A percentile compares a stretch with the other conserved stretches of the same genome.
phyloP scores from a whole-genome alignment of 345 rosid genomes.

The Gossypium stocksii region DNA sequence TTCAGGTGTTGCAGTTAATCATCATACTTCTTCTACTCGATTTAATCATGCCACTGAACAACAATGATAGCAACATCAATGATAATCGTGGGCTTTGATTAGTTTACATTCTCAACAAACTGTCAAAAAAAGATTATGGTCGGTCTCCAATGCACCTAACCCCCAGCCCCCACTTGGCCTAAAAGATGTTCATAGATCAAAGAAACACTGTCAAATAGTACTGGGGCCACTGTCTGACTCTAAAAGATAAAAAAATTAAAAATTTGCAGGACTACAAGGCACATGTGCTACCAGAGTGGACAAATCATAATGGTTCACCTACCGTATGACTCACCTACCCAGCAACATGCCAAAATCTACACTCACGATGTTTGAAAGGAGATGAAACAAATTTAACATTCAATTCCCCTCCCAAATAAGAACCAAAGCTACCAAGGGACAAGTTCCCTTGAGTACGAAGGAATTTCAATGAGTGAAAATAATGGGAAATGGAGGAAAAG shows the following conservation, averaged over 20 bases:
- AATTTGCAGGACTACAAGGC: conserved; percentile 24
- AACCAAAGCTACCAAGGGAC: neutral
- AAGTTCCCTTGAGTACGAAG: neutral
- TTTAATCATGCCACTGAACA: neutral
- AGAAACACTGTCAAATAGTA: conserved; percentile 16
- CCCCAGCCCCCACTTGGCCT: conserved; percentile 16
- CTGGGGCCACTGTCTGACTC: conserved; percentile 30
- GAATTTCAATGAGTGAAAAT: neutral
- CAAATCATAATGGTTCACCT: conserved; percentile 28
- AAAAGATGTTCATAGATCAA: conserved; percentile 5
- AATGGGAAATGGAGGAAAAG: neutral
- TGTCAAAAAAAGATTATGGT: conserved; percentile 13
- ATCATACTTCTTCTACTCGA: neutral
- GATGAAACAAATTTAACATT: conserved; percentile 6
- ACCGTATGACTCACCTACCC: neutral
- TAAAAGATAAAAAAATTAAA: conserved; percentile 5
- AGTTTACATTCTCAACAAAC: conserved; percentile 11
- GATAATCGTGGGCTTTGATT: neutral
- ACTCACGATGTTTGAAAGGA: neutral
- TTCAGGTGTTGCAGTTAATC: neutral
- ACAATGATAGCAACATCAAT: neutral
- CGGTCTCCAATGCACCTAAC: conserved; percentile 27
- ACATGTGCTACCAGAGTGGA: conserved; percentile 19
- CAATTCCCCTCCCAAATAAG: neutral
- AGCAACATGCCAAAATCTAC: conserved; percentile 7